These are phyloP conservation scores for Evernia prunastri DNA, from an alignment of 495 filamentous ascomycete species.

Conservation along the genomic window DNA sequence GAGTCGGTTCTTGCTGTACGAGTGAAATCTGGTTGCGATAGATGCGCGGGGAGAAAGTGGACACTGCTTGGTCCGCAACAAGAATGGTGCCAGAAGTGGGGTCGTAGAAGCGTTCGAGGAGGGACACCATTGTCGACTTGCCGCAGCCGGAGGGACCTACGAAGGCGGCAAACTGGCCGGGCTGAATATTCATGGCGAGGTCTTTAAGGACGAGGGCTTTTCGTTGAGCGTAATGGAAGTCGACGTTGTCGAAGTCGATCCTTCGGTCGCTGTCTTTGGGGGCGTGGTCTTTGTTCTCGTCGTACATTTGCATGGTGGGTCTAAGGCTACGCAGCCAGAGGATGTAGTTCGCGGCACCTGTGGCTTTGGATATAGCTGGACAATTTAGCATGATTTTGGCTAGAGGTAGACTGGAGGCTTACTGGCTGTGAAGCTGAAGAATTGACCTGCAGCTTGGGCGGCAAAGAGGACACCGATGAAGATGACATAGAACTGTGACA, in stretches of 20 bases:
- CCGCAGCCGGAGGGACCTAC: slow-evolving; percentile 68
- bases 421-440: slow-evolving; percentile 59
- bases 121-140: slow-evolving; percentile 60
- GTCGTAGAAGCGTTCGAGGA: slow-evolving; percentile 61
- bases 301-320: slow-evolving; percentile 23
- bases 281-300: slow-evolving; percentile 23
- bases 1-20: slow-evolving; percentile 57
- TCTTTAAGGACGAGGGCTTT: slow-evolving; percentile 40
- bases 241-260: slow-evolving; percentile 31
- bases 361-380: slow-evolving; percentile 53
- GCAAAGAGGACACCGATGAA: slow-evolving; percentile 51
- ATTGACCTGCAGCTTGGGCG: slow-evolving; percentile 58
- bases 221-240: slow-evolving; percentile 50
- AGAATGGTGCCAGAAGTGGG: slow-evolving; percentile 46
- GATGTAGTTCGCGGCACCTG: slow-evolving; percentile 29
- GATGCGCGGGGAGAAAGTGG: slow-evolving; percentile 33
- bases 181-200: slow-evolving; percentile 51
- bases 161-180: slow-evolving; percentile 61
- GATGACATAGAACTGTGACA: slow-evolving; percentile 61
- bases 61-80: slow-evolving; percentile 46
- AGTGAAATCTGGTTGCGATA: slow-evolving; percentile 53
- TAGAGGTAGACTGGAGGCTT: too few species aligned
- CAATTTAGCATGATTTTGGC: too few species aligned
- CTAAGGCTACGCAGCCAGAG: background rate
- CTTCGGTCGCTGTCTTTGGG: slow-evolving; percentile 4